Evolutionary conservation across 345 rosid genomes (phyloP).

Genomic region (Luvunga scandens): DNA sequence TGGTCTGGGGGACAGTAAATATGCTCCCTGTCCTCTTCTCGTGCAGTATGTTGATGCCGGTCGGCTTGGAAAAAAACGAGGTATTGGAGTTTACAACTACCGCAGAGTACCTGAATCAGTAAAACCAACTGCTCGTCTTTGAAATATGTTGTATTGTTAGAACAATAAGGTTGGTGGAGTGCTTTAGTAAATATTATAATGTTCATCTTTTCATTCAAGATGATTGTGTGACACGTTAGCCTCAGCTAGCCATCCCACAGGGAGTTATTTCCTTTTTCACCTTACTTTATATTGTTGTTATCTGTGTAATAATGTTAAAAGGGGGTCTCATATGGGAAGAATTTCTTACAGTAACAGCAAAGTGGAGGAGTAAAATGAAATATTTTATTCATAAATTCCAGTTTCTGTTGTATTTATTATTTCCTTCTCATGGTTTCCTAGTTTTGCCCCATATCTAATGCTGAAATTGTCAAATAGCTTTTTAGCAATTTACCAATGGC

Average conservation of each 20-base stretch:
- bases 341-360: background rate
- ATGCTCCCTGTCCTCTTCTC: constrained; percentile 80
- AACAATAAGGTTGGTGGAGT: background rate
- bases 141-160: constrained; percentile 1
- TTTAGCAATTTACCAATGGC: background rate
- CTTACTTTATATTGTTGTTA: background rate
- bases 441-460: background rate
- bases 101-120: constrained; percentile 21
- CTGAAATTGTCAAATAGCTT: no score
- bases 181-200: background rate
- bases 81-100: constrained; percentile 76
- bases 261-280: background rate
- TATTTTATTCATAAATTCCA: background rate
- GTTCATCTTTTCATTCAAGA: background rate
- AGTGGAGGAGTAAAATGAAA: background rate
- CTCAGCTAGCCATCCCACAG: background rate
- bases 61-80: constrained; percentile 70
- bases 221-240: background rate
- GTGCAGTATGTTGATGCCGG: constrained; percentile 89
- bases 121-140: constrained; percentile 50
- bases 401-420: background rate
- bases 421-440: background rate
- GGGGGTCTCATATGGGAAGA: background rate
- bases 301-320: background rate
- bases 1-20: constrained; percentile 68